Percentiles rank a stretch among this genome's conserved stretches.
These are phyloP conservation scores for Tulasnella sp. DNA, from an alignment of 768 basidiomycete genomes.

Conservation along the genomic window DNA sequence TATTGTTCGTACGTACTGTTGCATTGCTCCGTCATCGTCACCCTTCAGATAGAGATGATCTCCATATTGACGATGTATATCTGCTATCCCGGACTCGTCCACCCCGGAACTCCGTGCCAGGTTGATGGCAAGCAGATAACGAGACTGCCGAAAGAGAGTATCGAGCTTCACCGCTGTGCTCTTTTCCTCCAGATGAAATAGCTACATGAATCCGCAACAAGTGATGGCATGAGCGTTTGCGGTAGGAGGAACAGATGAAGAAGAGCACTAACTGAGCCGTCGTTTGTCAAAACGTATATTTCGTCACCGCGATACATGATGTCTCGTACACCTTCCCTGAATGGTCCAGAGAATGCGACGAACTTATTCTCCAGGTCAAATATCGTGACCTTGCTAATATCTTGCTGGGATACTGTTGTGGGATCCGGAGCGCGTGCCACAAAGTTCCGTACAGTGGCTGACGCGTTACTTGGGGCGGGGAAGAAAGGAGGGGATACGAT, in stretches of 20 bases:
- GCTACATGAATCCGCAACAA: constrained; percentile 29
- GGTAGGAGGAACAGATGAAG: not conserved
- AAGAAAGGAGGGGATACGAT: constrained; percentile 80
- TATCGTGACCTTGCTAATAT: constrained; percentile 69
- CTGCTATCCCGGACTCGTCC: constrained; percentile 62
- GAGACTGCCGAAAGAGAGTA: constrained; percentile 66
- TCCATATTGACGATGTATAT: constrained; percentile 83
- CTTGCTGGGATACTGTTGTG: constrained; percentile 29
- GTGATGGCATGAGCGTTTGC: not conserved
- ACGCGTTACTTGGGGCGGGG: constrained; percentile 50
- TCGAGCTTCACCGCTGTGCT: constrained; percentile 77
- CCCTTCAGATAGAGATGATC: constrained; percentile 85
- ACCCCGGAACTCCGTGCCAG: constrained; percentile 72
- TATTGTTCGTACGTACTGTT: constrained; percentile 83
- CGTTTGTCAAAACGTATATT: constrained; percentile 66
- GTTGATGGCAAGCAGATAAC: constrained; percentile 70
- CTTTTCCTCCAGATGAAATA: constrained; percentile 61
- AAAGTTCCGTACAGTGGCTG: constrained; percentile 65
- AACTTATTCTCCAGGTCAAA: constrained; percentile 90
- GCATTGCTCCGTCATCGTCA: constrained; percentile 89
- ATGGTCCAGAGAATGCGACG: constrained; percentile 70
- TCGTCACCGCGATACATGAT: constrained; percentile 73
- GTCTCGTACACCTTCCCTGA: constrained; percentile 72
- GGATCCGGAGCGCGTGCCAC: constrained; percentile 40
- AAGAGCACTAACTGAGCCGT: constrained; percentile 49